Evolutionary conservation across 148 eudicot species (phyloP), one percentile per base, ranked within the genome.

Genomic region (Agrostemma githago): DNA sequence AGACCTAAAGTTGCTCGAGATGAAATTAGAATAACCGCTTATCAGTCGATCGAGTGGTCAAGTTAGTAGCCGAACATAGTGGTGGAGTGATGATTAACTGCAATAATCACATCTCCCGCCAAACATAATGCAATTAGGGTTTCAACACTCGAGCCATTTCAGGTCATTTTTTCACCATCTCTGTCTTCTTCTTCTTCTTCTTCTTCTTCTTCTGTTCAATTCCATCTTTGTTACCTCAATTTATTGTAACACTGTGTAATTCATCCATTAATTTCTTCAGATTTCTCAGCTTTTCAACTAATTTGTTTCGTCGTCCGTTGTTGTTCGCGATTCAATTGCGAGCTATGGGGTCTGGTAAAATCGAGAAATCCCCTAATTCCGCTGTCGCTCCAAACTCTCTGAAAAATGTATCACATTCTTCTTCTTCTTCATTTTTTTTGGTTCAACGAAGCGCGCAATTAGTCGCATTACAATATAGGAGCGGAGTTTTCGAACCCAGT

Each of bases 101-200:
- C 68, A 64, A 8, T 1, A 7, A 19, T 46, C 62, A 48, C 67
- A 5, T 10, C 48, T 4, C 65, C 64, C 69, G 72, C 20, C 39
- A 21, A 34, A 48, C 72, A 72, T 26, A 16, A 74, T 82, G 82
- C 76, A 10, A 54, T 21, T 85, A 88, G 86, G 89, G 87, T 84
- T 86, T 79, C 85, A 58, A 42, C 77, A 41, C 75, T 72, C 70
- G 53, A 10, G 74, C 59, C 71, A 61, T 68, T 74, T 71, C 34
- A 80, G 79, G 72, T 56, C 53, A 4, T 19, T 3, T 14, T 26
- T 62, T 66, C 19, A 19, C 20, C 26, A 8, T 11, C n/a, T 42
- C 71, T 3, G 6, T n/a, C 60, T 11, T 39, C 34, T 26, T 26
- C 34, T 26, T 26, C 34, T 9, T n/a, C 60, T 11, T 39, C 34